These are phyloP conservation scores for Quillaja saponaria DNA, from an alignment of 306 rosid genomes.

Conservation along the genomic window DNA sequence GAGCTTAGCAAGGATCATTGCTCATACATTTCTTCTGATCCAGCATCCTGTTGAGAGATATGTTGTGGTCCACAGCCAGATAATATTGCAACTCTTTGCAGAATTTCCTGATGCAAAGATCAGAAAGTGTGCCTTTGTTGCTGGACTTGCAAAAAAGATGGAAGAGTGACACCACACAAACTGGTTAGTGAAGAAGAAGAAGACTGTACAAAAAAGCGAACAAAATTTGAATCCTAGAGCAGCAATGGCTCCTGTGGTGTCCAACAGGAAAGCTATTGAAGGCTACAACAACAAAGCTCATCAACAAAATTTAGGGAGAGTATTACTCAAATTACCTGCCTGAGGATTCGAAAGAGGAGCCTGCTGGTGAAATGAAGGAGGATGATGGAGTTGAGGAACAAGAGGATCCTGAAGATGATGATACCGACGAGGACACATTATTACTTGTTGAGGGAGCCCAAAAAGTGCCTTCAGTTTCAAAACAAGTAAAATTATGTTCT, in stretches of 20 bases:
- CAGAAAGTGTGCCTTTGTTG: slow-evolving; percentile 72
- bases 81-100: slow-evolving; percentile 80
- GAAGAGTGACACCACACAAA: slow-evolving; percentile 93
- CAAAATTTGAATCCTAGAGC: slow-evolving; percentile 87
- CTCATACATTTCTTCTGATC: slow-evolving; percentile 73
- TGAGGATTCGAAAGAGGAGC: slow-evolving; percentile 53
- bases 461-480: slow-evolving; percentile 42
- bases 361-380: slow-evolving; percentile 49
- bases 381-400: slow-evolving; percentile 80
- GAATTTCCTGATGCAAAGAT: slow-evolving; percentile 75
- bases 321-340: slow-evolving; percentile 80
- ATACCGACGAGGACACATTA: slow-evolving; percentile 53
- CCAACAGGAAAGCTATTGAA: slow-evolving; percentile 83
- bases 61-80: slow-evolving; percentile 89
- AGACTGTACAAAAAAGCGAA: slow-evolving; percentile 50
- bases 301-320: slow-evolving; percentile 91
- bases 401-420: slow-evolving; percentile 72
- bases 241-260: slow-evolving; percentile 61
- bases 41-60: slow-evolving; percentile 71
- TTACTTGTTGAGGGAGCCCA: slow-evolving; percentile 38
- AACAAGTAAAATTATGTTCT: slow-evolving; percentile 40
- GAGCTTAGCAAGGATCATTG: slow-evolving; percentile 46
- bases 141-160: slow-evolving; percentile 73
- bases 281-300: slow-evolving; percentile 83
- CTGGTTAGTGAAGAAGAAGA: slow-evolving; percentile 78